These are phyloP conservation scores for Ensete glaucum DNA, from an alignment of 176 grass and related monocot species.

Conservation along the genomic window DNA sequence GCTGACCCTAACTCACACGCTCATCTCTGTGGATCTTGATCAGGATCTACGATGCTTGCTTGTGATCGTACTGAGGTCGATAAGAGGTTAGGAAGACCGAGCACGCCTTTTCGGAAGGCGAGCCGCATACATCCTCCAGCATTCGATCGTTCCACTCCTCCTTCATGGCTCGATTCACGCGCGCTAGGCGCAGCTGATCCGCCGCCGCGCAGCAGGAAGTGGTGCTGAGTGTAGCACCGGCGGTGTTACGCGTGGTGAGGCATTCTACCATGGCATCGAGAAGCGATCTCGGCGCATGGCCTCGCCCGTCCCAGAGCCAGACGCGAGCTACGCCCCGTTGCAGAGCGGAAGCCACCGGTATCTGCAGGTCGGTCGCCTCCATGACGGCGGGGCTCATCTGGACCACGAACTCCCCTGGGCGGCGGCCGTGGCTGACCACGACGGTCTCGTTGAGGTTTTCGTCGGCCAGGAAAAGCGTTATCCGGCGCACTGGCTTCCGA, in stretches of 20 bases:
- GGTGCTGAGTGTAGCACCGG: constrained; percentile 10
- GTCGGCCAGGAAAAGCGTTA: constrained; percentile 18
- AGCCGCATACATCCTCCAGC: constrained; percentile 3
- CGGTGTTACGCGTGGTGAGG: background rate
- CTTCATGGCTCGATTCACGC: constrained; percentile 22
- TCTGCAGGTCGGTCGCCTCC: background rate
- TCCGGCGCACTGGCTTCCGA: constrained; percentile 18
- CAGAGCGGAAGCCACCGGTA: constrained; percentile 13
- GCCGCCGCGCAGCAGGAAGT: constrained; percentile 3
- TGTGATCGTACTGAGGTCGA: too few relatives aligned
- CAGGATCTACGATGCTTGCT: too few relatives aligned
- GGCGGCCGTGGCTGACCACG: background rate
- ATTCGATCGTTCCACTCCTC: constrained; percentile 6
- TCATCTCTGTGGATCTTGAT: too few relatives aligned
- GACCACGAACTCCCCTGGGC: too few relatives aligned
- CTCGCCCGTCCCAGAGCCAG: constrained; percentile 20
- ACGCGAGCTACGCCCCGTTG: constrained; percentile 22
- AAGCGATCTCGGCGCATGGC: constrained; percentile 5
- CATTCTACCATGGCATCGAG: constrained; percentile 23
- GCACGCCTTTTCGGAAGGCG: background rate
- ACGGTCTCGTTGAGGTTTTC: background rate
- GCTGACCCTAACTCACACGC: too few relatives aligned
- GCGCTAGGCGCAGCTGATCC: background rate
- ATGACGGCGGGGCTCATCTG: constrained; percentile 2
- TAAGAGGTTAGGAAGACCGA: too few relatives aligned